Percentiles rank a stretch among this genome's conserved stretches.
Conservation (phyloP, 2,329 filamentous ascomycete species). For the Sclerotinia borealis region DNA sequence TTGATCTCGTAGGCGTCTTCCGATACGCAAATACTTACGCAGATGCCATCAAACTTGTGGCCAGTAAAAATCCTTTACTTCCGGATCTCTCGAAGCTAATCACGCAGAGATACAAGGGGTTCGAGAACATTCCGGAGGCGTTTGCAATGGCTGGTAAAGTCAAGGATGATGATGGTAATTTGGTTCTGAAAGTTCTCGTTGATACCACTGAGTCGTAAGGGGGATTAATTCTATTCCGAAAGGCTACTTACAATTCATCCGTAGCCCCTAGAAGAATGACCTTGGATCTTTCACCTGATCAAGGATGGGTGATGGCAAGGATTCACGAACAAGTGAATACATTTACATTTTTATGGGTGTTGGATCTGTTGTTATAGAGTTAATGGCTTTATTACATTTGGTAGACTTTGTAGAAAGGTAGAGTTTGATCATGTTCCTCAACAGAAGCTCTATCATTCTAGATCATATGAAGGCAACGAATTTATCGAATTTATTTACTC, state of each 20-base stretch:
- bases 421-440: neutral
- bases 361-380: neutral
- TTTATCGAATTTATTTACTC: neutral
- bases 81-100: conserved; percentile 76
- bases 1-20: conserved; percentile 72
- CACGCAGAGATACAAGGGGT: conserved; percentile 69
- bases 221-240: neutral
- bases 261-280: neutral
- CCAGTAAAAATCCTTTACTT: conserved; percentile 57
- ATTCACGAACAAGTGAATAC: neutral
- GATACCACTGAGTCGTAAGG: conserved; percentile 18
- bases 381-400: neutral
- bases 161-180: conserved; percentile 30
- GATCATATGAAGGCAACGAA: neutral
- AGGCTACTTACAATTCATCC: neutral
- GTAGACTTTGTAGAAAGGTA: neutral
- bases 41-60: conserved; percentile 78
- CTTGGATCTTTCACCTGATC: neutral
- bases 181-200: conserved; percentile 33
- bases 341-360: neutral
- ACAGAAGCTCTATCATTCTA: neutral
- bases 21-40: conserved; percentile 82
- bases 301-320: neutral
- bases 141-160: conserved; percentile 78
- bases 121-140: conserved; percentile 80